Conservation (phyloP, 202 grass and related monocot genomes). For the Elaeis oleifera region DNA sequence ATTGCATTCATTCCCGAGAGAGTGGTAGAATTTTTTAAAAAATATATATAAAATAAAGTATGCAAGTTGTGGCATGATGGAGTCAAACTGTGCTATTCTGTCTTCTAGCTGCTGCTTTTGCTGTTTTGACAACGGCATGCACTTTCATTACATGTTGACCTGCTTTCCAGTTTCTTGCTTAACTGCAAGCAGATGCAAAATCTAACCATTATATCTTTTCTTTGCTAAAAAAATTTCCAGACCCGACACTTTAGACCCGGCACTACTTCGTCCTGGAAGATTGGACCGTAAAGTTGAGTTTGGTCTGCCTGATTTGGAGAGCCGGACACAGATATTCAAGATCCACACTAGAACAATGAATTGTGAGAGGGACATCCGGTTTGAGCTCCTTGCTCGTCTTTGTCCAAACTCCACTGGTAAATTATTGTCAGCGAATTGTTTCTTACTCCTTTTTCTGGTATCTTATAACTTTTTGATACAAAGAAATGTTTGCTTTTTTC, state of each 20-base stretch:
- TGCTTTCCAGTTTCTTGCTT: not conserved
- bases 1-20: too few species aligned
- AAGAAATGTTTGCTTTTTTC: too few species aligned
- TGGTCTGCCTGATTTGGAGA: conserved; percentile 77
- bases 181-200: too few species aligned
- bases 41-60: too few species aligned
- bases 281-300: conserved; percentile 89
- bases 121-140: too few species aligned
- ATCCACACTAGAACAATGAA: conserved; percentile 95
- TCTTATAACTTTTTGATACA: not conserved
- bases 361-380: conserved; percentile 71
- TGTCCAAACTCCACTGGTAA: conserved; percentile 91
- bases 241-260: conserved; percentile 83
- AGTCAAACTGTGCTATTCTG: too few species aligned
- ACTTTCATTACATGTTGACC: not conserved
- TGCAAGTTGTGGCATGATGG: too few species aligned
- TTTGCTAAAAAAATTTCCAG: conserved; percentile 18
- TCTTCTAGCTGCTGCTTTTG: too few species aligned
- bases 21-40: too few species aligned
- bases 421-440: not conserved
- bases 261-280: conserved; percentile 70
- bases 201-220: too few species aligned
- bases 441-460: not conserved
- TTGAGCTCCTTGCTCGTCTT: conserved; percentile 80
- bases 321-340: conserved; percentile 85